phyloP scores from a whole-genome alignment of 2,329 filamentous ascomycete genomes.

The Tolypocladium album region DNA sequence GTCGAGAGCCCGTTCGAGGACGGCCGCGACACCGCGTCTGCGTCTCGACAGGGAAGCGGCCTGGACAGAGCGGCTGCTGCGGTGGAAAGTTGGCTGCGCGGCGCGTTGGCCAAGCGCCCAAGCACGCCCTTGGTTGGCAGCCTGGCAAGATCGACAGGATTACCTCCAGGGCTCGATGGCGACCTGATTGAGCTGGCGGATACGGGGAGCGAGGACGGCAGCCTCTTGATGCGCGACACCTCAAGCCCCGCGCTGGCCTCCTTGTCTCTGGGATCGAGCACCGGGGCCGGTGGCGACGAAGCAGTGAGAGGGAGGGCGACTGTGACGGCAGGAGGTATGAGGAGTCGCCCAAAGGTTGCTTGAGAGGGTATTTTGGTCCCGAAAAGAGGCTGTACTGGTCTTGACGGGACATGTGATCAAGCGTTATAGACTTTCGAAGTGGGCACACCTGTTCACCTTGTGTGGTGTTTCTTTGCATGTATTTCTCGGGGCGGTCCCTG shows the following conservation, averaged over 20 bases:
- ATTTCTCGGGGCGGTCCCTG: neutral
- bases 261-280: slow-evolving; percentile 17
- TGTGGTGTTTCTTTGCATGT: neutral
- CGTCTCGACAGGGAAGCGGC: slow-evolving; percentile 36
- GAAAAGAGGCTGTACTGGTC: neutral
- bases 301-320: slow-evolving; percentile 25
- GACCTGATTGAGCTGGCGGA: slow-evolving; percentile 67
- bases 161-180: slow-evolving; percentile 21
- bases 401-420: neutral
- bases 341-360: slow-evolving; percentile 32
- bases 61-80: slow-evolving; percentile 79
- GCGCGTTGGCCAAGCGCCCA: slow-evolving; percentile 58
- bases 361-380: neutral
- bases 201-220: slow-evolving; percentile 44
- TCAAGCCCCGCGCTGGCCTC: slow-evolving; percentile 19
- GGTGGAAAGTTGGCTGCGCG: slow-evolving; percentile 83
- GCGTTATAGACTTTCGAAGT: neutral
- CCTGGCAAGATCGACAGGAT: slow-evolving; percentile 20
- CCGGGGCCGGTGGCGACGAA: slow-evolving; percentile 26
- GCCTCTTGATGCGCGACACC: slow-evolving; percentile 3
- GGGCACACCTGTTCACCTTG: neutral
- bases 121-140: slow-evolving; percentile 36
- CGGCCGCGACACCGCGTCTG: slow-evolving; percentile 28
- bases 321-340: slow-evolving; percentile 3
- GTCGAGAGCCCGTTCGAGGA: slow-evolving; percentile 42